Percentiles rank a stretch among this genome's conserved stretches.
Evolutionary conservation across 371 early-diverging fungal genomes (phyloP).

Genomic region (Batkoa obscura): DNA sequence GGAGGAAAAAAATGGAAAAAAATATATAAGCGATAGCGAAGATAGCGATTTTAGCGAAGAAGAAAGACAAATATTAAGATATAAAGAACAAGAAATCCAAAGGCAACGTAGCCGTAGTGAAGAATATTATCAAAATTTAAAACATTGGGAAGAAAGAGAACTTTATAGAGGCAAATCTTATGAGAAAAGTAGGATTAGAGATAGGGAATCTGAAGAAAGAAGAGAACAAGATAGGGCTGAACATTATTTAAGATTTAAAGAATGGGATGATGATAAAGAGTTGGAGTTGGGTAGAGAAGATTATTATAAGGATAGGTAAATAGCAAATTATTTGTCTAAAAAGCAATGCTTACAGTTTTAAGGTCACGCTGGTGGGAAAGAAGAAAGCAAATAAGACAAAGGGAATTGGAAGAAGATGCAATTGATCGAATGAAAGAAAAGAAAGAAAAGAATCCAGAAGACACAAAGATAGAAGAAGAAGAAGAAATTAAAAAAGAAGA

Average conservation of each 20-base stretch:
- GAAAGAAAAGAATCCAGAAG: not conserved
- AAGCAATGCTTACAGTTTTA: slow-evolving; percentile 1
- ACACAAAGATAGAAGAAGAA: slow-evolving; percentile 12
- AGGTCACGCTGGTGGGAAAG: slow-evolving; percentile 49
- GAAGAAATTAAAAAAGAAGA: slow-evolving; percentile 10
- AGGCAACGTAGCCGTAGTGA: not conserved
- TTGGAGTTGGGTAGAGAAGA: slow-evolving; percentile 33
- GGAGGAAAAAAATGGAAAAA: too few relatives aligned
- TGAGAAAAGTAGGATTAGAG: slow-evolving; percentile 25
- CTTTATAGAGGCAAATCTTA: slow-evolving; percentile 23
- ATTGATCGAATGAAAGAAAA: slow-evolving; percentile 11
- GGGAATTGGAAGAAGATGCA: slow-evolving; percentile 27
- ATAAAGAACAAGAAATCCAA: slow-evolving; percentile 9
- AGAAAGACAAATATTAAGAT: not conserved
- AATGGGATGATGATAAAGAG: slow-evolving; percentile 60
- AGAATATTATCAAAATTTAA: slow-evolving; percentile 23
- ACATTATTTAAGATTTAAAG: slow-evolving; percentile 27
- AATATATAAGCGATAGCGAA: not conserved
- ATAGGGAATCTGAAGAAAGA: slow-evolving; percentile 24
- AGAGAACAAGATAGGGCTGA: slow-evolving; percentile 22
- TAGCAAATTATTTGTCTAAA: too few relatives aligned
- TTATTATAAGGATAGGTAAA: slow-evolving; percentile 47
- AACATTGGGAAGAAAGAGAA: slow-evolving; percentile 43
- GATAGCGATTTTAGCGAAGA: not conserved
- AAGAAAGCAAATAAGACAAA: slow-evolving; percentile 31